Evolutionary conservation across 2,329 filamentous ascomycete species (phyloP), one percentile per base, ranked within the genome.

Genomic region (Fusarium mangiferae): DNA sequence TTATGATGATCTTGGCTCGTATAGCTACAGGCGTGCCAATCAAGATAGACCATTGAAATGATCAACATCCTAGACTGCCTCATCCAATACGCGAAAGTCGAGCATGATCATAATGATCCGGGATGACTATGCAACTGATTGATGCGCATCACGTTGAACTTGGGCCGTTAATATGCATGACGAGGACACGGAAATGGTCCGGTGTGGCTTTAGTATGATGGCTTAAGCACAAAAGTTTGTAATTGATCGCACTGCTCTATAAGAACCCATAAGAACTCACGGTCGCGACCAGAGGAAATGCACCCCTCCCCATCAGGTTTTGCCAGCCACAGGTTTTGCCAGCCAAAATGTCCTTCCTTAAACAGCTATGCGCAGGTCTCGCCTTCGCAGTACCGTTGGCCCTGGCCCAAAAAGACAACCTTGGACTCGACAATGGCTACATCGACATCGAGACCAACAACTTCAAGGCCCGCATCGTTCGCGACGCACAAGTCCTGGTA

Each of bases 401-500:
- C 2, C 41, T 39, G 26, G 70, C 58, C 0, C 70, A 72, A 8
- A 61, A 45, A n/a, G 75, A 76, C 6, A 56, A 81, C 15, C 76
- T 86, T 7, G 84, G 85, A 7, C 73, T 86, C 1, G 73, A 55
- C 9, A 80, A 83, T 75, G 84, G 84, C 52, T 85, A 82, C 58
- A 77, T 83, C n/a, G 80, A 79, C 5, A 71, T 85, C 56, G 80
- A 77, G 13, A 86, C 83, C 1, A 58, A 77, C 10, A 84, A 84
- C 74, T 85, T 87, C 71, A 82, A 84, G 39, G 78, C 82, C 30
- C 81, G 82, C 61, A 78, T 88, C 6, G 85, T 82, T 48, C 79
- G 79, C 9, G 82, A 86, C 26, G 83, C 86, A 7, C 86, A 87
- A 54, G 84, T 87, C 2, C 82, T 89, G 4, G 85, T 81, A 14